These are phyloP conservation scores for Sporobolomyces pararoseus DNA, from an alignment of 768 basidiomycete genomes.

Conservation along the genomic window DNA sequence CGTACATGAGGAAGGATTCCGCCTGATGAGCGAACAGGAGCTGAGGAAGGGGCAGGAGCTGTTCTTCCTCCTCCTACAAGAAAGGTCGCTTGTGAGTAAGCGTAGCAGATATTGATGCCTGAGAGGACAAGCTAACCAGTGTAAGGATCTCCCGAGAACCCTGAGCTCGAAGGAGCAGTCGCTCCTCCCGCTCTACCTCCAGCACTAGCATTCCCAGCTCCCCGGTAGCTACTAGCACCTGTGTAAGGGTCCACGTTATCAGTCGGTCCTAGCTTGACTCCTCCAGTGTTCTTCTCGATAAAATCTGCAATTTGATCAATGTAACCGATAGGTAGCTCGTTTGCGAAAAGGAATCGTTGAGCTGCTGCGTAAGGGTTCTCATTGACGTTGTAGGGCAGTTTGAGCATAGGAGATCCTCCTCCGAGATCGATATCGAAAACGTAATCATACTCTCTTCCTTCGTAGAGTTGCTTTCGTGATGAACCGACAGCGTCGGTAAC, in stretches of 20 bases:
- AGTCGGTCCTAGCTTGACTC: slow-evolving; percentile 62
- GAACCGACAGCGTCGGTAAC: slow-evolving; percentile 92
- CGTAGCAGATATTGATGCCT: neutral
- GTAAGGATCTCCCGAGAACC: slow-evolving; percentile 36
- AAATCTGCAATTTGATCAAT: slow-evolving; percentile 86
- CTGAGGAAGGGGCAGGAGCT: neutral
- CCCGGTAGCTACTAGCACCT: slow-evolving; percentile 54
- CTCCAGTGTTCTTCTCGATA: slow-evolving; percentile 85
- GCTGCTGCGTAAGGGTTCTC: slow-evolving; percentile 90
- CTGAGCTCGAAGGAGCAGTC: too few relatives aligned
- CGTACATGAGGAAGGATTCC: slow-evolving; percentile 34
- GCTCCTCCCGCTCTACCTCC: neutral
- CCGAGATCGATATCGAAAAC: slow-evolving; percentile 98
- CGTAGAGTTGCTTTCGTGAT: slow-evolving; percentile 80
- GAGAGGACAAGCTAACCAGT: slow-evolving; percentile 14
- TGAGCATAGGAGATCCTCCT: slow-evolving; percentile 85
- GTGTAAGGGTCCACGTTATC: slow-evolving; percentile 75
- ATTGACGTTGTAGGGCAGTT: slow-evolving; percentile 82
- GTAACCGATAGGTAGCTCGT: slow-evolving; percentile 78
- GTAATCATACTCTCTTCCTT: slow-evolving; percentile 95
- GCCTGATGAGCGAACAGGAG: neutral
- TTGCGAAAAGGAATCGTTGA: slow-evolving; percentile 74
- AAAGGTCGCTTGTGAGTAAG: accelerated
- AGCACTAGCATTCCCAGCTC: neutral
- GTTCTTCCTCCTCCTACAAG: slow-evolving; percentile 35